These are phyloP conservation scores for Choiromyces venosus DNA, from an alignment of 495 filamentous ascomycete species.

Conservation along the genomic window DNA sequence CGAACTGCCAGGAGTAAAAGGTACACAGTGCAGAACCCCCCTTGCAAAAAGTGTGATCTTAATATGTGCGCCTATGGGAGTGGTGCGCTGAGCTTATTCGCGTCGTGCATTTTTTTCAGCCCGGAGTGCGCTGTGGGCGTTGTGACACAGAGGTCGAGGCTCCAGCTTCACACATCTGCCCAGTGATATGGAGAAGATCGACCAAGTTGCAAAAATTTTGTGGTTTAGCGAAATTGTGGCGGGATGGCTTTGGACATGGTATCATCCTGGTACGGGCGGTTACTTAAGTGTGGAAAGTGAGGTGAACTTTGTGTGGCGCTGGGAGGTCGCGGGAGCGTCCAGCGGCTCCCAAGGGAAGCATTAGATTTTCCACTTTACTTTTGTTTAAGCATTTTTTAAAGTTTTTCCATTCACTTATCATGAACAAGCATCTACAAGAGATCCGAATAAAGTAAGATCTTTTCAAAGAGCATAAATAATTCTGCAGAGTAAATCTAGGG, in stretches of 20 bases:
- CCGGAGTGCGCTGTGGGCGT: not conserved
- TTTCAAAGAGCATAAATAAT: not conserved
- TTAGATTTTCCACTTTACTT: too few relatives aligned
- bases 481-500: not conserved
- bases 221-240: not conserved
- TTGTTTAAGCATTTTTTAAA: not conserved
- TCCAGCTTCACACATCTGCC: not conserved
- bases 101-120: not conserved
- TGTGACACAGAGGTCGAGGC: not conserved
- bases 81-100: not conserved
- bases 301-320: not conserved
- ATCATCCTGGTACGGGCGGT: too few relatives aligned
- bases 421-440: not conserved
- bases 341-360: not conserved
- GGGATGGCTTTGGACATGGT: not conserved
- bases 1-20: not conserved
- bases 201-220: not conserved
- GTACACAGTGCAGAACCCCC: not conserved
- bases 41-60: not conserved
- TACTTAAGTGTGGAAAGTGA: not conserved
- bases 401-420: not conserved
- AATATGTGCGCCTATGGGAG: not conserved
- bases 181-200: too few relatives aligned
- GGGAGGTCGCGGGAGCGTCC: not conserved
- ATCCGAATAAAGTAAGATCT: not conserved